A percentile compares a stretch with the other conserved stretches of the same genome.
These are phyloP conservation scores for Colletotrichum sp. DNA, from an alignment of 2,329 filamentous ascomycete species.

Conservation along the genomic window DNA sequence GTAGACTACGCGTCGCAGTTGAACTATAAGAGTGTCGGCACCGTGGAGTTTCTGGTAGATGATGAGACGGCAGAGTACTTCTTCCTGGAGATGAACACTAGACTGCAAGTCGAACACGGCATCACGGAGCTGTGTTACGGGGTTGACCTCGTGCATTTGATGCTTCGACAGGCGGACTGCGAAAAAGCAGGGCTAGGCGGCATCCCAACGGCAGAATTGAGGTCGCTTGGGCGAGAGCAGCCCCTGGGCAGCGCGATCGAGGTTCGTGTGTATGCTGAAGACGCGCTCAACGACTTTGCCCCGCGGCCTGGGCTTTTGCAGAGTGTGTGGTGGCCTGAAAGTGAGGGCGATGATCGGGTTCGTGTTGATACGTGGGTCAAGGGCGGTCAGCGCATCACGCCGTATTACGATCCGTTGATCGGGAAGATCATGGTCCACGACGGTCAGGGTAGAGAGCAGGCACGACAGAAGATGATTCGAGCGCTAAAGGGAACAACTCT, in stretches of 20 bases:
- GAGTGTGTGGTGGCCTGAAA: conserved; percentile 57
- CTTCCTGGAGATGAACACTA: conserved; percentile 49
- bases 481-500: not conserved
- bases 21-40: conserved; percentile 41
- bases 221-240: not conserved
- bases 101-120: conserved; percentile 79
- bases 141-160: conserved; percentile 6
- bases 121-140: conserved; percentile 29
- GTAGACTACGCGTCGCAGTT: conserved; percentile 32
- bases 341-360: conserved; percentile 37
- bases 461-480: conserved; percentile 45
- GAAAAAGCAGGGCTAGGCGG: not conserved
- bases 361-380: conserved; percentile 70
- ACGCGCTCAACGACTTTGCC: conserved; percentile 61
- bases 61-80: conserved; percentile 37
- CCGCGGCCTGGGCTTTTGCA: conserved; percentile 66
- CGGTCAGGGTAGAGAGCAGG: conserved; percentile 47
- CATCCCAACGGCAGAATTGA: not conserved
- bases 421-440: conserved; percentile 64
- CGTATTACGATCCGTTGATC: conserved; percentile 63
- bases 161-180: conserved; percentile 31
- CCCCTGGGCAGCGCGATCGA: conserved; percentile 41
- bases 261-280: conserved; percentile 48
- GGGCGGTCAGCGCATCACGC: conserved; percentile 59
- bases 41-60: conserved; percentile 45